Percentiles rank a stretch among this genome's conserved stretches.
phyloP scores from a whole-genome alignment of 208 protist species.

The Trypanosoma theileri region DNA sequence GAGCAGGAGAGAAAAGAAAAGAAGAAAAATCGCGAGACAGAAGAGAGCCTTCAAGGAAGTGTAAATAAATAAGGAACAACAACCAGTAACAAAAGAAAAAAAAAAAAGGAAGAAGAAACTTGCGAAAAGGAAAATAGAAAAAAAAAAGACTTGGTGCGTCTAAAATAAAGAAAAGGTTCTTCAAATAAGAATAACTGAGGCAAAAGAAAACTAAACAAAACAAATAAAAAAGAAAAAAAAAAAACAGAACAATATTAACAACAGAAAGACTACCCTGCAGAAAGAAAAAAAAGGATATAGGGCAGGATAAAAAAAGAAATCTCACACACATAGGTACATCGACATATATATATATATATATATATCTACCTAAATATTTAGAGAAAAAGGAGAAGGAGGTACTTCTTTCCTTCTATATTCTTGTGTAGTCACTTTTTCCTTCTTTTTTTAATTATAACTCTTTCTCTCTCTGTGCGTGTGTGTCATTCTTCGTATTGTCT shows the following conservation, averaged over 20 bases:
- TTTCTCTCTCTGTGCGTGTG: constrained; percentile 11
- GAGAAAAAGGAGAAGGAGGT: background rate
- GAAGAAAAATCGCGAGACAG: background rate
- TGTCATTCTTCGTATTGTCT: background rate
- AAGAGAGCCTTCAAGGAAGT: too few species aligned
- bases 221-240: too few species aligned
- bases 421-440: background rate
- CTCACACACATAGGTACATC: background rate
- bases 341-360: background rate
- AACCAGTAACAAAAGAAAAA: background rate
- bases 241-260: too few species aligned
- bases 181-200: too few species aligned
- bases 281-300: background rate
- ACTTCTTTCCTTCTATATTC: constrained; percentile 15
- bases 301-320: background rate
- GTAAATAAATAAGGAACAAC: too few species aligned
- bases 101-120: constrained; percentile 12
- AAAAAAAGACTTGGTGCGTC: too few species aligned
- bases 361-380: background rate
- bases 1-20: background rate
- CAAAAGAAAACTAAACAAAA: too few species aligned
- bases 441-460: constrained; percentile 2
- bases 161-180: too few species aligned
- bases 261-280: background rate
- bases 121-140: background rate